phyloP scores from a whole-genome alignment of 352 stramenopile genomes.

The Globisporangium cederbergense region DNA sequence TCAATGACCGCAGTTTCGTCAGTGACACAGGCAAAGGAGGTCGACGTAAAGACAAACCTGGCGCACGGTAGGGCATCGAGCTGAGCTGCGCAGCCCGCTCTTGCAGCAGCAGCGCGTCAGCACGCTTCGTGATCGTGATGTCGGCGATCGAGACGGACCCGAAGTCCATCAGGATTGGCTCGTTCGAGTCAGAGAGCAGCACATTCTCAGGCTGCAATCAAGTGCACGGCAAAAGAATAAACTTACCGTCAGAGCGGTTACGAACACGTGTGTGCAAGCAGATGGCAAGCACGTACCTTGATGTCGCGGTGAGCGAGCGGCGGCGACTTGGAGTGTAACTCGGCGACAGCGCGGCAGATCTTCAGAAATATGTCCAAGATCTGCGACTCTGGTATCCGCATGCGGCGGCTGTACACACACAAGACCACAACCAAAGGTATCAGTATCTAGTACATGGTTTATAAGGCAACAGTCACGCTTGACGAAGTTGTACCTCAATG shows the following conservation, averaged over 20 bases:
- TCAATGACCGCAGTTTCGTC: not conserved
- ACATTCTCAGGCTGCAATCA: conserved; percentile 79
- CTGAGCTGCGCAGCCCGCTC: conserved; percentile 80
- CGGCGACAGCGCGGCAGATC: conserved; percentile 72
- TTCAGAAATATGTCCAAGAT: conserved; percentile 84
- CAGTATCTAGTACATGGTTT: not conserved
- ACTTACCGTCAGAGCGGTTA: too few species aligned
- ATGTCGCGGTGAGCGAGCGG: conserved; percentile 85
- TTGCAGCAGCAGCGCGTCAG: conserved; percentile 80
- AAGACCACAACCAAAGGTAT: not conserved
- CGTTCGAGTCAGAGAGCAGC: conserved; percentile 69
- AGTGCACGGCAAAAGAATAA: not conserved
- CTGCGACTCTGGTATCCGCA: conserved; percentile 59
- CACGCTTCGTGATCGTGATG: conserved; percentile 58
- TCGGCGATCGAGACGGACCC: conserved; percentile 68
- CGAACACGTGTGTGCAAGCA: not conserved
- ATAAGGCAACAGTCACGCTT: not conserved
- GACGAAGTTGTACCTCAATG: conserved; percentile 33
- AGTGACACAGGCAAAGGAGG: not conserved
- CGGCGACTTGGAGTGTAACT: conserved; percentile 69
- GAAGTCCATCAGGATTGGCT: conserved; percentile 88
- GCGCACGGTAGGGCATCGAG: conserved; percentile 85
- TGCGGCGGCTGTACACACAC: conserved; percentile 18
- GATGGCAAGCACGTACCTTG: conserved; percentile 39
- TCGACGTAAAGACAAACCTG: conserved; percentile 32